phyloP scores from a whole-genome alignment of 176 grass and related monocot genomes.

The Rhynchospora tenuis region DNA sequence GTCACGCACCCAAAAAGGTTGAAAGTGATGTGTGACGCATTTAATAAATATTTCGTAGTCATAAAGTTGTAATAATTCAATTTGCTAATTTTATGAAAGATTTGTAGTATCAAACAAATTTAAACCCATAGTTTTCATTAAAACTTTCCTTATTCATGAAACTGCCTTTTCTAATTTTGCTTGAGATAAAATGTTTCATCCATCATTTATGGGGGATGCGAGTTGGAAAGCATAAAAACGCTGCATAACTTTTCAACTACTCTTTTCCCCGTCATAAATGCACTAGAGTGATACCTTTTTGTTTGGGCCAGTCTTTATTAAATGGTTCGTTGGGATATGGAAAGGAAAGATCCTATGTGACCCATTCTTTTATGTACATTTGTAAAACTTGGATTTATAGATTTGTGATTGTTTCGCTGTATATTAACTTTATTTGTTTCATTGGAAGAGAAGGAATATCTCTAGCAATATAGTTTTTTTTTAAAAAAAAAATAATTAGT shows the following conservation, averaged over 20 bases:
- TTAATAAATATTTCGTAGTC: background rate
- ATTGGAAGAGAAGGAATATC: background rate
- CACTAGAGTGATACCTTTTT: constrained; percentile 21
- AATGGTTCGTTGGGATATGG: background rate
- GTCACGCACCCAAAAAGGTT: background rate
- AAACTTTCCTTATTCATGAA: background rate
- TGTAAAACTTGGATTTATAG: background rate
- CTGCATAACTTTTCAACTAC: constrained; percentile 9
- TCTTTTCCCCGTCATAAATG: constrained; percentile 8
- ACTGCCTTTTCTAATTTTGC: background rate
- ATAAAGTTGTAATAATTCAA: background rate
- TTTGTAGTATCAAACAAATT: background rate
- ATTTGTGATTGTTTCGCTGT: background rate
- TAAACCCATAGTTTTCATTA: background rate
- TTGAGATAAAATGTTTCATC: background rate
- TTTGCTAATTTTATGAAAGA: background rate
- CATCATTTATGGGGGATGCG: background rate
- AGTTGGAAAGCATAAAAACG: background rate
- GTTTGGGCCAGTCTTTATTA: constrained; percentile 19
- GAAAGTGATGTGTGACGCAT: background rate
- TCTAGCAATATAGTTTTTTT: too few species aligned
- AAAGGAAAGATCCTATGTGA: background rate
- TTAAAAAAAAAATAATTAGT: too few species aligned
- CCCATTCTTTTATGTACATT: background rate
- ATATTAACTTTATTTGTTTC: background rate